Percentiles rank a stretch among this genome's conserved stretches.
phyloP scores from a whole-genome alignment of 2,329 filamentous ascomycete species.

The Fusarium praegraminearum region DNA sequence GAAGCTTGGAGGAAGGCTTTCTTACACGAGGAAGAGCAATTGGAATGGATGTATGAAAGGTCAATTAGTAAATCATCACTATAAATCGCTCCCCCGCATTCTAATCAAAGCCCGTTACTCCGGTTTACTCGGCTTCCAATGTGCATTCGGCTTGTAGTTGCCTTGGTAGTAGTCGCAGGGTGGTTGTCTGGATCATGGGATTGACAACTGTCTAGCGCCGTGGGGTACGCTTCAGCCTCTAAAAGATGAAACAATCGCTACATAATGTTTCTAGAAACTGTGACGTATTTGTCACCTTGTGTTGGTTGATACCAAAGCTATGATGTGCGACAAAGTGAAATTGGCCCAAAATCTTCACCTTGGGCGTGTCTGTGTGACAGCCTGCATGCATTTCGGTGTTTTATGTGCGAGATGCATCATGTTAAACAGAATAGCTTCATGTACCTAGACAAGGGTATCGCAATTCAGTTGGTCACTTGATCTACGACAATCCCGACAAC shows the following conservation, averaged over 20 bases:
- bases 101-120: conserved; percentile 14
- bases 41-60: background rate
- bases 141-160: background rate
- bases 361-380: background rate
- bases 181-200: conserved; percentile 35
- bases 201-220: conserved; percentile 41
- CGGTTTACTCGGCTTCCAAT: conserved; percentile 19
- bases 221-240: conserved; percentile 6
- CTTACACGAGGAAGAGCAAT: background rate
- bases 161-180: conserved; percentile 5
- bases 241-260: conserved; percentile 19
- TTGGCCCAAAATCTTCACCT: background rate
- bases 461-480: conserved; percentile 39
- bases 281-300: background rate
- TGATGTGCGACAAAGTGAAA: background rate
- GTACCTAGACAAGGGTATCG: conserved; percentile 16
- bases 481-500: conserved; percentile 9
- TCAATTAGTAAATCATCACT: background rate
- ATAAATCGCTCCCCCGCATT: conserved; percentile 23
- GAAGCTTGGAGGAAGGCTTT: background rate
- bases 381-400: conserved; percentile 3
- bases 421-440: conserved; percentile 17
- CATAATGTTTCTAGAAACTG: conserved; percentile 1
- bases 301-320: background rate
- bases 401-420: conserved; percentile 15